These are phyloP conservation scores for Myrica gale DNA, from an alignment of 306 rosid species.

Conservation along the genomic window DNA sequence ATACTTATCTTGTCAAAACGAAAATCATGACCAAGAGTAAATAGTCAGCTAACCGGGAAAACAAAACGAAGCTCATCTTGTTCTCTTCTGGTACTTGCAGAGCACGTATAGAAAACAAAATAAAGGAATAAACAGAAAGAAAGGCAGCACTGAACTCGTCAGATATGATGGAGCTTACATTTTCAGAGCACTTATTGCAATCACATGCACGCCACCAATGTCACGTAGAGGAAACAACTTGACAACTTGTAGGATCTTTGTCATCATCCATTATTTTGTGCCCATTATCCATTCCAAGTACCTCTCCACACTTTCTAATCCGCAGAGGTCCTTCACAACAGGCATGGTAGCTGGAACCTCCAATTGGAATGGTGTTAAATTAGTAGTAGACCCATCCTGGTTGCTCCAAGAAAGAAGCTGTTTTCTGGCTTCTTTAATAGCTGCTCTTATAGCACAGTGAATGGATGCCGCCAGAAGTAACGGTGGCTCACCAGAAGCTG, in stretches of 20 bases:
- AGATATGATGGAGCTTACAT: neutral
- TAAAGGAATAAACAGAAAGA: neutral
- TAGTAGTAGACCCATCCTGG: slow-evolving; percentile 26
- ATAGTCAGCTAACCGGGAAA: no score
- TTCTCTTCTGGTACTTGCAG: no score
- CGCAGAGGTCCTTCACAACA: slow-evolving; percentile 73
- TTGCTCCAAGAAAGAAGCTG: slow-evolving; percentile 67
- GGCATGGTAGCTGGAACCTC: slow-evolving; percentile 88
- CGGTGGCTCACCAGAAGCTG: slow-evolving; percentile 98
- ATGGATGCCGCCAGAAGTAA: slow-evolving; percentile 75
- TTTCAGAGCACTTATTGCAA: neutral
- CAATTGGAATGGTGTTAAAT: slow-evolving; percentile 45
- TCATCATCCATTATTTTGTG: slow-evolving; percentile 16
- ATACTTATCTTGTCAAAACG: no score
- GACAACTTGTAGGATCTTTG: neutral
- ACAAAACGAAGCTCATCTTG: no score
- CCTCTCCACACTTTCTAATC: slow-evolving; percentile 66
- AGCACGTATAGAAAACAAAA: no score
- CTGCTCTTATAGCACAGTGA: slow-evolving; percentile 89
- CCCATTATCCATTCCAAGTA: slow-evolving; percentile 69
- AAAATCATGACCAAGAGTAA: no score
- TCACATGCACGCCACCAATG: neutral
- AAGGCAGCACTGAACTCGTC: neutral
- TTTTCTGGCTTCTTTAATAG: slow-evolving; percentile 68
- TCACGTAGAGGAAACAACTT: neutral